Evolutionary conservation across 1,284 basidiomycete genomes (phyloP), one percentile per base, ranked within the genome.

Genomic region (Phylloboletellus chloephorus): DNA sequence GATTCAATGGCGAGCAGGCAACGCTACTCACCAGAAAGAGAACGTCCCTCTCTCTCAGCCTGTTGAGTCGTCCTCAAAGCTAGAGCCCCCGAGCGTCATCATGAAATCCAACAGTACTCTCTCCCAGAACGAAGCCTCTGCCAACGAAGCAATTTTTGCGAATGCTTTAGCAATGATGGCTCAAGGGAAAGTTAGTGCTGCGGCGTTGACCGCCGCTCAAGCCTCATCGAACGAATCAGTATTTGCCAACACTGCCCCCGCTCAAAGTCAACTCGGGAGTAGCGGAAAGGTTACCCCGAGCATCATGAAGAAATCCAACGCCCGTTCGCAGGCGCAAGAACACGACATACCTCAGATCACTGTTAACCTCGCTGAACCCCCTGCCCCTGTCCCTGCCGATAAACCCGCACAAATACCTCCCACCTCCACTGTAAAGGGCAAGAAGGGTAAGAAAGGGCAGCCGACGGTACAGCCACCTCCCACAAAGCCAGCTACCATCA

Each of bases 361-460:
- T 12, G 43, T 58, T 9, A 58, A 47, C 40, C 41, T 56, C 24
- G 48, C 53, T 12, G 48, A 50, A 31, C 17, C 24, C 3, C 26
- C 44, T 5, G 2, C 26, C 17, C 2, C 19, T 19, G 12, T 21
- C 22, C 35, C 45, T 26, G 45, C 30, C 15, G 6, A 36, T 23
- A 15, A 46, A 19, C 36, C 48, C 29, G 39, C 42, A 15, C 54
- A 37, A 37, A 25, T 13, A 11, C 39, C 49, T 6, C 30, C 43
- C 0, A 9, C 38, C n/a, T n/a, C n/a, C 22, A 19, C 40, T 4
- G 31, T 16, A 9, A 60, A 45, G 46, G 52, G 46, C 17, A 60
- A 54, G 41, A 64, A 58, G 20, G 57, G 49, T 13, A 60, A 51
- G 34, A 60, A 48, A 41, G 52, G 43, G 13, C 55, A 56, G 19